Evolutionary conservation across 345 rosid genomes (phyloP).

Genomic region (Brassica nigra): DNA sequence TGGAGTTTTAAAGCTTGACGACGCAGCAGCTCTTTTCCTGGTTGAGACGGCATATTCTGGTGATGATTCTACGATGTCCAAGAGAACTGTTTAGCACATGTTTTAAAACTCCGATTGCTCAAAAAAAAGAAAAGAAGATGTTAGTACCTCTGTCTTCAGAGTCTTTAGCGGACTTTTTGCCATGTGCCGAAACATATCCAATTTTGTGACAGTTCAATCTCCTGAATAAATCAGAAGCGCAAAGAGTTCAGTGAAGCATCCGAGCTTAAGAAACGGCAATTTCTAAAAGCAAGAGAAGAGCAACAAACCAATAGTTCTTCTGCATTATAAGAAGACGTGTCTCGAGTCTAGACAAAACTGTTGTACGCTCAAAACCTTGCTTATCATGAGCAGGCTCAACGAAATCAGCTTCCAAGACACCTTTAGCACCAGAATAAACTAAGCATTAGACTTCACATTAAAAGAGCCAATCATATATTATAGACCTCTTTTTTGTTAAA

Average conservation of each 20-base stretch:
- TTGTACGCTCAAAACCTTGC: constrained; percentile 93
- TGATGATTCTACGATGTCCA: constrained; percentile 48
- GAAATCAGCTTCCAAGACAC: constrained; percentile 93
- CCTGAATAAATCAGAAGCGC: constrained; percentile 50
- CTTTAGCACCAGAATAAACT: constrained; percentile 45
- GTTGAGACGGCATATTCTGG: constrained; percentile 47
- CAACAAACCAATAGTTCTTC: constrained; percentile 75
- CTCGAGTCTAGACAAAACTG: constrained; percentile 89
- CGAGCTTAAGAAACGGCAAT: background rate
- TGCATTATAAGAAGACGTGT: constrained; percentile 75
- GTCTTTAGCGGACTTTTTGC: constrained; percentile 44
- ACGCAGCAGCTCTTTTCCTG: constrained; percentile 34
- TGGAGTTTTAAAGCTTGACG: background rate
- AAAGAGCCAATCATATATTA: constrained; percentile 1
- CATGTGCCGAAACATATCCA: constrained; percentile 69
- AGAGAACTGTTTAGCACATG: constrained; percentile 4
- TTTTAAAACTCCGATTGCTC: background rate
- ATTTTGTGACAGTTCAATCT: constrained; percentile 61
- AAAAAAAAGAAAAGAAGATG: background rate
- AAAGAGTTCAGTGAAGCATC: background rate
- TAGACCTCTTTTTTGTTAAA: constrained; percentile 9
- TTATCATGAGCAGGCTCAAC: constrained; percentile 97
- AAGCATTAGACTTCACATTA: constrained; percentile 27
- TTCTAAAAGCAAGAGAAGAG: constrained; percentile 5
- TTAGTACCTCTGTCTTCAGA: constrained; percentile 52